Percentiles rank a stretch among this genome's conserved stretches.
These are phyloP conservation scores for Moringa oleifera DNA, from an alignment of 345 rosid genomes.

Conservation along the genomic window DNA sequence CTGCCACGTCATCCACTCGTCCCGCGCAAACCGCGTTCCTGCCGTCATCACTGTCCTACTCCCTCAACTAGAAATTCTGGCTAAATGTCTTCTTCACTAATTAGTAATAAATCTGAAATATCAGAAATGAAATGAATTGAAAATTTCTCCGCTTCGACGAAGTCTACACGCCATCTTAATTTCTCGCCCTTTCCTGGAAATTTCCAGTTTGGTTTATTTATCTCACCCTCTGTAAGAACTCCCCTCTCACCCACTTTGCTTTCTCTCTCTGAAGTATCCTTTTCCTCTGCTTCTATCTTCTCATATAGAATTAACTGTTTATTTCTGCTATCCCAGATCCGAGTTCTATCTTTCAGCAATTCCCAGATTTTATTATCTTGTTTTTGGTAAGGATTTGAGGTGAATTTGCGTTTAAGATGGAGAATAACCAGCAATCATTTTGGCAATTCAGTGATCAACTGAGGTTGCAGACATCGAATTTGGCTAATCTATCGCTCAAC, in stretches of 20 bases:
- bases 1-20: background rate
- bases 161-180: constrained; percentile 47
- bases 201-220: constrained; percentile 22
- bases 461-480: constrained; percentile 55
- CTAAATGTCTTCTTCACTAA: too few species aligned
- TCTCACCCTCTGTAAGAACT: constrained; percentile 19
- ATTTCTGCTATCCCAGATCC: constrained; percentile 4
- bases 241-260: background rate
- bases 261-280: constrained; percentile 8
- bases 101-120: too few species aligned
- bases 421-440: constrained; percentile 82
- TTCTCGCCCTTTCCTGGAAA: constrained; percentile 38
- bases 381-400: background rate
- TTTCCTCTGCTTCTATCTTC: constrained; percentile 3
- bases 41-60: constrained; percentile 17
- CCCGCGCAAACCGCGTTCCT: constrained; percentile 33
- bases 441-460: constrained; percentile 96
- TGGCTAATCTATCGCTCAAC: constrained; percentile 72
- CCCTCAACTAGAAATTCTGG: constrained; percentile 7
- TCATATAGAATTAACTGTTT: background rate
- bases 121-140: too few species aligned
- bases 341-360: background rate
- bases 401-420: constrained; percentile 38
- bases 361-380: constrained; percentile 15
- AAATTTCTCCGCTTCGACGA: constrained; percentile 33